Base-by-base conservation (phyloP, 2,329 filamentous ascomycete genomes). In the Cytospora leucostoma region DNA sequence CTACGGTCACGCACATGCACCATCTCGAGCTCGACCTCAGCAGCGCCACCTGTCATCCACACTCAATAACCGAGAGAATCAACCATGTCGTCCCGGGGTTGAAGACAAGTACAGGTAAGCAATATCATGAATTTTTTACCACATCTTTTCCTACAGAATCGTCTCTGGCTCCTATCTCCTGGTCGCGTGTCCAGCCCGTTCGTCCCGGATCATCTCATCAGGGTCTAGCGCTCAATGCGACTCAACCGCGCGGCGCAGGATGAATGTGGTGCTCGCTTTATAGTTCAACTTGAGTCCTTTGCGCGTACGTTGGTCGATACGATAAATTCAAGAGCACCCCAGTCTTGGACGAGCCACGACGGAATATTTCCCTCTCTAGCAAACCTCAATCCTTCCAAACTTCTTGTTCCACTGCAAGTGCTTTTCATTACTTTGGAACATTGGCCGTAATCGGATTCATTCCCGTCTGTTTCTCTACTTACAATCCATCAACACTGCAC, bases 101-200 rank as follows among this genome's bases (percentile, higher is more conserved):
- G 60, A 85, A 82, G 71, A 85, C 83, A 66, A 86, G 84, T 71
- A 81, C 84, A 71, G 84, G 84, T 87, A 74, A 82, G 84, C 75
- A 52, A 55, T 66, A 60, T 65, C 13, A 44, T 65, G 55, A 62
- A 64, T 64, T 65, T 64, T 54, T 57, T 60, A 52, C 51, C 50
- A 56, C 59, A 56, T 57, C 56, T 66, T 62, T 63, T 53, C 51
- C 61, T 56, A 51, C 44, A 33, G 11, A 15, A 47, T 15, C 38
- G 27, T 34, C 19, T 40, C 38, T 17, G 15, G 19, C n/a, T 47
- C 44, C 1, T 19, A 11, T 47, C 12, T 21, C 21, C 19, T 57
- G 59, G 61, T 63, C 62, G 62, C 61, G 47, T 64, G 53, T 64
- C 56, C 61, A 60, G 12, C 7, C 37, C 7, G 34, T 38, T 32